Conservation (phyloP, 108 stramenopile genomes). For the Pseudonitzschia multistriata region DNA sequence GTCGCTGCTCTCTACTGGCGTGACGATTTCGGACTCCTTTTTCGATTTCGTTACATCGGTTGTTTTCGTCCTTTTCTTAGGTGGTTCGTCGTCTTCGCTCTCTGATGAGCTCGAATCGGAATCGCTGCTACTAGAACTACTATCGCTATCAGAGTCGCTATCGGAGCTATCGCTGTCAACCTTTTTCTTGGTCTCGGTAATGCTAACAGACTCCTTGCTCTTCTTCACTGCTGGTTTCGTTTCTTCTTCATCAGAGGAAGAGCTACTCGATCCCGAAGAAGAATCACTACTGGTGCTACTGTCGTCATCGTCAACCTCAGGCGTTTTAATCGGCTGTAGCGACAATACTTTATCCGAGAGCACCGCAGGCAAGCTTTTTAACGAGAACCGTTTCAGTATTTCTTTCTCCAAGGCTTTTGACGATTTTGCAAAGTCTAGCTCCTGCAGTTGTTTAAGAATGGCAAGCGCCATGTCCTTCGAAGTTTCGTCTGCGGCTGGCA, state of each 20-base stretch:
- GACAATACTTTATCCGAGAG: conserved; percentile 4
- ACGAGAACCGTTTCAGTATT: conserved; percentile 30
- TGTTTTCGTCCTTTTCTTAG: conserved; percentile 27
- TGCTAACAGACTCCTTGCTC: not conserved
- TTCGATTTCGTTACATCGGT: not conserved
- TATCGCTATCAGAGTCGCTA: conserved; percentile 14
- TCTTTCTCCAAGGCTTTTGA: conserved; percentile 38
- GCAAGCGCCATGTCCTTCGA: conserved; percentile 32
- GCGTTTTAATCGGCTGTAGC: conserved; percentile 1
- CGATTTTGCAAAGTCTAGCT: conserved; percentile 24
- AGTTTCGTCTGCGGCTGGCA: conserved; percentile 32
- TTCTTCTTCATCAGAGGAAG: conserved; percentile 6
- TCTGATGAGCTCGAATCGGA: conserved; percentile 8
- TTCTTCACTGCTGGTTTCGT: not conserved
- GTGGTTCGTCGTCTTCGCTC: conserved; percentile 17
- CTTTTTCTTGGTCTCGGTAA: conserved; percentile 9
- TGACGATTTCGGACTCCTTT: conserved; percentile 17
- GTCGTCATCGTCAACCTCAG: conserved; percentile 5
- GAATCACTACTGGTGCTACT: conserved; percentile 15
- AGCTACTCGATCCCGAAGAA: not conserved
- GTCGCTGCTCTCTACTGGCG: conserved; percentile 22
- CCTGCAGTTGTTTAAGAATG: conserved; percentile 27
- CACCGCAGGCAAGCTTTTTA: conserved; percentile 6
- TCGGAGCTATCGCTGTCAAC: conserved; percentile 20
- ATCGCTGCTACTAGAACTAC: not conserved